Conservation (phyloP, 2,329 filamentous ascomycete species). For the Fusarium torulosum region DNA sequence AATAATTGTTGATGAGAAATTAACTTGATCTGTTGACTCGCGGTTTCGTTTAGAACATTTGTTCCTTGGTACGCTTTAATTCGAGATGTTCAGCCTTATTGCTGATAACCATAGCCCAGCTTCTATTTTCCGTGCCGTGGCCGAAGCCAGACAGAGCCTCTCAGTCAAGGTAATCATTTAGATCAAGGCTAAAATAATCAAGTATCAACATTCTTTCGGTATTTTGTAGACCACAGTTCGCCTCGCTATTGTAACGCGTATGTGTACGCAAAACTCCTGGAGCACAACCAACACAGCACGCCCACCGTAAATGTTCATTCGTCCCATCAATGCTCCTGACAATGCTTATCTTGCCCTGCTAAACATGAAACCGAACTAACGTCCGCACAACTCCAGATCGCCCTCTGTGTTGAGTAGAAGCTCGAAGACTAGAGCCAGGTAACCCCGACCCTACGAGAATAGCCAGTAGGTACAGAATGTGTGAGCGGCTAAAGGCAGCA, state of each 20-base stretch:
- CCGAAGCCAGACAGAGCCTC: too few species aligned
- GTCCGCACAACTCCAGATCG: slow-evolving; percentile 6
- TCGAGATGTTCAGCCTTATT: too few species aligned
- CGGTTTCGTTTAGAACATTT: not conserved
- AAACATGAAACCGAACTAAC: not conserved
- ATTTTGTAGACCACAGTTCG: slow-evolving; percentile 17
- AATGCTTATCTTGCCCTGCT: slow-evolving; percentile 7
- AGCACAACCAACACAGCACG: not conserved
- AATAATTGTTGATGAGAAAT: not conserved
- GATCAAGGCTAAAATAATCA: not conserved
- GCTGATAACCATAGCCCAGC: not conserved
- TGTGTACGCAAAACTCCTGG: not conserved
- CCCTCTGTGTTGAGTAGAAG: slow-evolving; percentile 13
- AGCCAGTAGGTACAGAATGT: not conserved
- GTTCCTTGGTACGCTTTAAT: too few species aligned
- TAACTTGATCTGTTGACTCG: not conserved
- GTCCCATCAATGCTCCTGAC: not conserved
- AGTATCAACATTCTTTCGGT: slow-evolving; percentile 5
- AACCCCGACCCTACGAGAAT: not conserved
- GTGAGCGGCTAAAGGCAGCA: not conserved
- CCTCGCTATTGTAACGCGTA: slow-evolving; percentile 17
- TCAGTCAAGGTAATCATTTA: not conserved
- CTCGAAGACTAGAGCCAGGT: not conserved
- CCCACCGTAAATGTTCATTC: not conserved
- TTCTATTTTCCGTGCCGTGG: not conserved